Evolutionary conservation across 176 grass and related monocot genomes (phyloP).

Genomic region (Alloteropsis semialata): DNA sequence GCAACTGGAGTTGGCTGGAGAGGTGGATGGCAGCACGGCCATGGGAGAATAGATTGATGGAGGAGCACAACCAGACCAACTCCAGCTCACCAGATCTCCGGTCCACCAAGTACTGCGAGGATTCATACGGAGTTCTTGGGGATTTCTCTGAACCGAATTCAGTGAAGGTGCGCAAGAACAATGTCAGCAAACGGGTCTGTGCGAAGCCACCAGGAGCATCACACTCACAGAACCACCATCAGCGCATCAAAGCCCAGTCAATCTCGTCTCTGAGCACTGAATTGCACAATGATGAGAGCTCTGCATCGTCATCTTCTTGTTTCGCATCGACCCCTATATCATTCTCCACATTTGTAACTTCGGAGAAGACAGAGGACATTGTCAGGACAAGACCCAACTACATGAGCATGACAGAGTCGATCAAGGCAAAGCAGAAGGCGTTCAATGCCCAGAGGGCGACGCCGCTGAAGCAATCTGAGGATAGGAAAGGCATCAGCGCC

Average conservation of each 20-base stretch:
- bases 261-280: constrained; percentile 81
- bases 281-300: constrained; percentile 76
- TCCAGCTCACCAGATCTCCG: constrained; percentile 35
- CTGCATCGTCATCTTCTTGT: constrained; percentile 69
- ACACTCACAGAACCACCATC: constrained; percentile 19
- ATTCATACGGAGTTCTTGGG: constrained; percentile 21
- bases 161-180: constrained; percentile 74
- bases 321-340: constrained; percentile 71
- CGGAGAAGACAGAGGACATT: constrained; percentile 49
- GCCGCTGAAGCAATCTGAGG: constrained; percentile 28
- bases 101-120: constrained; percentile 40
- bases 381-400: constrained; percentile 58
- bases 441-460: constrained; percentile 26
- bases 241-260: constrained; percentile 47
- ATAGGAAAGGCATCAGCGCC: constrained; percentile 31
- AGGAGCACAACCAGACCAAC: constrained; percentile 66
- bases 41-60: constrained; percentile 89
- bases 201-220: constrained; percentile 46
- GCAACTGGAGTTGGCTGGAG: constrained; percentile 94
- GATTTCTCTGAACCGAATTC: constrained; percentile 56
- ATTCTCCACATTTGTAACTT: constrained; percentile 45
- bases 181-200: constrained; percentile 61
- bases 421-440: constrained; percentile 70
- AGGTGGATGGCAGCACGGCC: constrained; percentile 92
- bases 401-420: constrained; percentile 94